Conservation (phyloP, 345 rosid species). For the Nephelium lappaceum region DNA sequence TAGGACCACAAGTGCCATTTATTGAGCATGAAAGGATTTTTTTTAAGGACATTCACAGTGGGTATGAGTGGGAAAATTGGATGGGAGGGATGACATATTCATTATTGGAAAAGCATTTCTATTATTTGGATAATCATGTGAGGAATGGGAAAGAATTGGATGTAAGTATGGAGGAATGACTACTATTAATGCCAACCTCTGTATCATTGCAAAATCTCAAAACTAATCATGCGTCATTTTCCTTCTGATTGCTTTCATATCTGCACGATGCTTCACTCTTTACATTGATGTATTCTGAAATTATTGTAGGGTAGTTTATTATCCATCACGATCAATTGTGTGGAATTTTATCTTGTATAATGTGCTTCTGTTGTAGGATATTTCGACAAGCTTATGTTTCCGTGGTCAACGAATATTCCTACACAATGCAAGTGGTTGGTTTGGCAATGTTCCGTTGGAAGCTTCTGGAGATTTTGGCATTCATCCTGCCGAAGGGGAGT, state of each 20-base stretch:
- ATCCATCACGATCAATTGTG: background rate
- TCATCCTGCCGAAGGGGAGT: conserved; percentile 98
- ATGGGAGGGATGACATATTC: background rate
- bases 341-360: conserved; percentile 5
- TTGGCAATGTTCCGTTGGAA: conserved; percentile 92
- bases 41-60: background rate
- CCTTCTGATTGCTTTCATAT: conserved; percentile 6
- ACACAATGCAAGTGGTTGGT: conserved; percentile 92
- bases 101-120: background rate
- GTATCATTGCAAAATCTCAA: background rate
- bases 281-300: conserved; percentile 9
- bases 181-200: background rate
- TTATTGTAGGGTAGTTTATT: background rate
- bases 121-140: background rate
- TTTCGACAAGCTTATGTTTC: conserved; percentile 82
- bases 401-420: conserved; percentile 93
- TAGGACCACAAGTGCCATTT: background rate
- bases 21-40: background rate
- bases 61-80: background rate
- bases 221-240: background rate
- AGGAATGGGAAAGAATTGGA: background rate
- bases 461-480: conserved; percentile 99
- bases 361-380: conserved; percentile 53
- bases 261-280: background rate
- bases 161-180: background rate